Percentiles rank a stretch among this genome's conserved stretches.
phyloP scores from a whole-genome alignment of 176 grass and related monocot genomes.

The Tillandsia fasciculata region DNA sequence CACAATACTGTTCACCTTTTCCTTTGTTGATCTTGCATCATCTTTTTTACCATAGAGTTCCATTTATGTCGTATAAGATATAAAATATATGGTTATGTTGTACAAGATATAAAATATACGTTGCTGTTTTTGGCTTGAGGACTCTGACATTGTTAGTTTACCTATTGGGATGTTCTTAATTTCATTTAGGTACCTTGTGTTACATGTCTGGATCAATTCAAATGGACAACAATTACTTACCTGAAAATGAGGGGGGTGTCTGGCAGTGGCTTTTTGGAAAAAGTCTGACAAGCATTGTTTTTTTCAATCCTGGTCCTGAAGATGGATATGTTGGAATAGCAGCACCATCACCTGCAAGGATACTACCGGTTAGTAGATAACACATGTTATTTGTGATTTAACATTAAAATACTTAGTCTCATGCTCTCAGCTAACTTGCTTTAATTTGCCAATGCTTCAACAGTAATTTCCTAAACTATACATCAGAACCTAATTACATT shows the following conservation, averaged over 20 bases:
- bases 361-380: constrained; percentile 59
- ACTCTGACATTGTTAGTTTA: background rate
- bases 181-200: constrained; percentile 56
- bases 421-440: background rate
- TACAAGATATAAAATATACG: too few species aligned
- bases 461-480: too few species aligned
- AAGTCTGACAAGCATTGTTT: constrained; percentile 54
- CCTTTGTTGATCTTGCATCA: too few species aligned
- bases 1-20: too few species aligned
- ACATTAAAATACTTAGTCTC: background rate
- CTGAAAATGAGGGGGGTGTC: constrained; percentile 71
- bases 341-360: constrained; percentile 63
- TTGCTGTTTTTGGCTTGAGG: background rate
- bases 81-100: too few species aligned
- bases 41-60: too few species aligned
- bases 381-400: background rate
- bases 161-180: background rate
- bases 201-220: constrained; percentile 84
- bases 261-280: constrained; percentile 98
- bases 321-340: constrained; percentile 95
- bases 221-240: constrained; percentile 79
- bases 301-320: constrained; percentile 57
- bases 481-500: too few species aligned
- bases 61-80: too few species aligned
- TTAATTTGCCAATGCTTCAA: too few species aligned